phyloP scores from a whole-genome alignment of 192 early-diverging fungal species.

The Neocallimastix lanati region DNA sequence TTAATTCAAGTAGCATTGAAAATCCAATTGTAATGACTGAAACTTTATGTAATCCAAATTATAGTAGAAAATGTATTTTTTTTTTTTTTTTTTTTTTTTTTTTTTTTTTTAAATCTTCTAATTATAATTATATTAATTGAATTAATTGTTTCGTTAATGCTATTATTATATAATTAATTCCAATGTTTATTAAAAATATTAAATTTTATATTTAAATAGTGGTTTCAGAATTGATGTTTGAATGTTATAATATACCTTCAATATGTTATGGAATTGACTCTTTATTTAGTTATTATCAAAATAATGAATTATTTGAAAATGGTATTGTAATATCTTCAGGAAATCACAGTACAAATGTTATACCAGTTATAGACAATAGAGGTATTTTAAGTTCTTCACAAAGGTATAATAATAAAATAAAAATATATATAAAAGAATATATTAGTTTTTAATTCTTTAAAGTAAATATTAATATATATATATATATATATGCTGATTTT shows the following conservation, averaged over 20 bases:
- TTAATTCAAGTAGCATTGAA: slow-evolving; percentile 42
- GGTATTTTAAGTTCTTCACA: slow-evolving; percentile 43
- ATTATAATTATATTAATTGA: too few relatives aligned
- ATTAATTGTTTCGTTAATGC: too few relatives aligned
- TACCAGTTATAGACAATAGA: slow-evolving; percentile 49
- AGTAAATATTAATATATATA: too few relatives aligned
- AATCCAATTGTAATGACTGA: slow-evolving; percentile 80
- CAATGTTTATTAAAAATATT: too few relatives aligned
- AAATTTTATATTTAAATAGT: too few relatives aligned
- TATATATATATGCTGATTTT: too few relatives aligned
- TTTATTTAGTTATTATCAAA: slow-evolving; percentile 68
- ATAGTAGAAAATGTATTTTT: slow-evolving; percentile 48
- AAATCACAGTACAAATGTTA: slow-evolving; percentile 48
- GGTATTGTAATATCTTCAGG: slow-evolving; percentile 57
- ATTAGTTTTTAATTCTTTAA: background rate
- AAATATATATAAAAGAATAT: background rate
- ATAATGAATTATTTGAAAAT: slow-evolving; percentile 26
- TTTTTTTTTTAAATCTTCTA: too few relatives aligned
- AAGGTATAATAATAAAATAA: slow-evolving; percentile 22
- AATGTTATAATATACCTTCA: slow-evolving; percentile 57
- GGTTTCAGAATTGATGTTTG: slow-evolving; percentile 76
- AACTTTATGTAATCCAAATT: slow-evolving; percentile 51
- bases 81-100: background rate
- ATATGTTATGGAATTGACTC: slow-evolving; percentile 73
- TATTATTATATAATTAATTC: too few relatives aligned